Evolutionary conservation across 352 stramenopile genomes (phyloP).

Genomic region (Bremia lactucae): DNA sequence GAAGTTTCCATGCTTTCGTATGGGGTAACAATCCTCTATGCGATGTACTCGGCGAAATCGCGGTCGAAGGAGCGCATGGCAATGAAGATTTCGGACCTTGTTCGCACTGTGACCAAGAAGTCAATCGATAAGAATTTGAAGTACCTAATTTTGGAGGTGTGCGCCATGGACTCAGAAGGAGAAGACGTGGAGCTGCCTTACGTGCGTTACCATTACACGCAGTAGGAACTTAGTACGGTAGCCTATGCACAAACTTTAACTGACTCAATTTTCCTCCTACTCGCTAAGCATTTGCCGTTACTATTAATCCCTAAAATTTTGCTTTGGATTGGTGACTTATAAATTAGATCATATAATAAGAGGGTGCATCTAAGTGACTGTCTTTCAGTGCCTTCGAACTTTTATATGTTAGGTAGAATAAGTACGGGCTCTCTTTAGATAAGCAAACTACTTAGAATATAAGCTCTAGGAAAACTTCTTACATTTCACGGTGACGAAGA

Average conservation of each 20-base stretch:
- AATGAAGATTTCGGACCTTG: constrained; percentile 94
- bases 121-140: constrained; percentile 90
- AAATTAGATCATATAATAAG: too few species aligned
- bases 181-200: constrained; percentile 95
- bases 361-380: too few species aligned
- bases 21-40: constrained; percentile 87
- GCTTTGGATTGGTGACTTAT: too few species aligned
- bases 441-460: too few species aligned
- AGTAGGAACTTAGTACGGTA: constrained; percentile 17
- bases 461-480: too few species aligned
- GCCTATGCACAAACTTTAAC: too few species aligned
- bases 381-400: too few species aligned
- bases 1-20: constrained; percentile 98
- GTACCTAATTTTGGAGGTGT: constrained; percentile 94
- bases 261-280: background rate
- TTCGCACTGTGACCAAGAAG: constrained; percentile 94
- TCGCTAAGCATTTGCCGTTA: too few species aligned
- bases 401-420: too few species aligned
- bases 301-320: too few species aligned
- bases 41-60: constrained; percentile 84
- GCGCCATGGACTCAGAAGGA: constrained; percentile 91
- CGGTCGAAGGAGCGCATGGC: constrained; percentile 90
- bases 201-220: constrained; percentile 82
- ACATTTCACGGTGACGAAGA: too few species aligned
- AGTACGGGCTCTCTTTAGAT: too few species aligned